phyloP scores from a whole-genome alignment of 805 yeast species.

The Ogataea methanolica region DNA sequence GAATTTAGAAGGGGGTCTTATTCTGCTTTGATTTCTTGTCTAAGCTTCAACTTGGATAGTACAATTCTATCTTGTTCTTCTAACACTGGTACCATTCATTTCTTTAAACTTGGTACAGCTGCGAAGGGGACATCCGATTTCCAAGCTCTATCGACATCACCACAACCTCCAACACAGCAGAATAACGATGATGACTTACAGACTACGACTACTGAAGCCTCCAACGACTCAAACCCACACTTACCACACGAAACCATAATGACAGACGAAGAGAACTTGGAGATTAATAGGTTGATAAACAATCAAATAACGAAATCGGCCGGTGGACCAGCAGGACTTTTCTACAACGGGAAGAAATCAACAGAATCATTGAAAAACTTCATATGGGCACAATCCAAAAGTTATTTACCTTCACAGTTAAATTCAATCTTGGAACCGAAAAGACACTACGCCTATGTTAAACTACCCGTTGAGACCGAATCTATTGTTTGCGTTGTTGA shows the following conservation, averaged over 20 bases:
- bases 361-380: conserved; percentile 23
- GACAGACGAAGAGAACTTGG: conserved; percentile 24
- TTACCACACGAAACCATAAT: conserved; percentile 20
- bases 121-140: not conserved
- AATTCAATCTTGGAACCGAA: conserved; percentile 84
- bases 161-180: not conserved
- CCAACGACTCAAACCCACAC: conserved; percentile 5
- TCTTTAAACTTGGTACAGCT: conserved; percentile 41
- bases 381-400: conserved; percentile 25
- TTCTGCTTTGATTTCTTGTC: conserved; percentile 72
- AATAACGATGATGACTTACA: not conserved
- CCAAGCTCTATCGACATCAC: not conserved
- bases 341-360: conserved; percentile 12
- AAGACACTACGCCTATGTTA: conserved; percentile 86
- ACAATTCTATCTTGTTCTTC: conserved; percentile 76
- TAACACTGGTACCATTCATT: conserved; percentile 88
- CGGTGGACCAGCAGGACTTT: conserved; percentile 3
- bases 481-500: conserved; percentile 28
- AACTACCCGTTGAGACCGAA: conserved; percentile 36
- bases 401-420: conserved; percentile 69
- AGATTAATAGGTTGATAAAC: conserved; percentile 28
- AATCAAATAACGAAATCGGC: conserved; percentile 9
- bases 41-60: conserved; percentile 70
- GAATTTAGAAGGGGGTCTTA: conserved; percentile 87
- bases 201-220: not conserved